Evolutionary conservation across 345 rosid genomes (phyloP).

Genomic region (Salix udensis): DNA sequence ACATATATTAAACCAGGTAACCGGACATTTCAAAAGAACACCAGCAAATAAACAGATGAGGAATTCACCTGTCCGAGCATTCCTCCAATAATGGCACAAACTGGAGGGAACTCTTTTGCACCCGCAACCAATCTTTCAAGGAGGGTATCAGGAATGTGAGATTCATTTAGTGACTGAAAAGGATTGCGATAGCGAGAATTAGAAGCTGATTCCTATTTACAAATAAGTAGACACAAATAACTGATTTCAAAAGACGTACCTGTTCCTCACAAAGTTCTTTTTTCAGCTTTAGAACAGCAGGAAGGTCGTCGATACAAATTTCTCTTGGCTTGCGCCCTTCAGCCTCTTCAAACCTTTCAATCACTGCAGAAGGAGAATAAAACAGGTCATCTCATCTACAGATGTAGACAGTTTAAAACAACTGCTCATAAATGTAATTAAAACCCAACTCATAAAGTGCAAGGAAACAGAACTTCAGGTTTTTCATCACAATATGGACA

Average conservation of each 20-base stretch:
- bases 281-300: constrained; percentile 53
- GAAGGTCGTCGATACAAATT: constrained; percentile 51
- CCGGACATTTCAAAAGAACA: background rate
- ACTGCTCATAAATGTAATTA: background rate
- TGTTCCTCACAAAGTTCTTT: constrained; percentile 68
- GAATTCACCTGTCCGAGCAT: constrained; percentile 73
- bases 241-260: constrained; percentile 30
- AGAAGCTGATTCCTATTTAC: background rate
- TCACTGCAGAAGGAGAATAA: constrained; percentile 39
- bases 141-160: constrained; percentile 55
- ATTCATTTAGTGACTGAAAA: constrained; percentile 55
- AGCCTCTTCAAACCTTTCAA: constrained; percentile 70
- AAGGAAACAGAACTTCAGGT: background rate
- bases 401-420: background rate
- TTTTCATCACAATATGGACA: background rate
- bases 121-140: constrained; percentile 64
- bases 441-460: background rate
- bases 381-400: background rate
- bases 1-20: background rate
- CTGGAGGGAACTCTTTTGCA: constrained; percentile 68
- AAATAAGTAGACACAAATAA: background rate
- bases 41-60: background rate
- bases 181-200: background rate
- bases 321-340: constrained; percentile 56
- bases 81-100: constrained; percentile 91